Evolutionary conservation across 768 basidiomycete species (phyloP), one percentile per base, ranked within the genome.

Genomic region (Suillus alpinus): DNA sequence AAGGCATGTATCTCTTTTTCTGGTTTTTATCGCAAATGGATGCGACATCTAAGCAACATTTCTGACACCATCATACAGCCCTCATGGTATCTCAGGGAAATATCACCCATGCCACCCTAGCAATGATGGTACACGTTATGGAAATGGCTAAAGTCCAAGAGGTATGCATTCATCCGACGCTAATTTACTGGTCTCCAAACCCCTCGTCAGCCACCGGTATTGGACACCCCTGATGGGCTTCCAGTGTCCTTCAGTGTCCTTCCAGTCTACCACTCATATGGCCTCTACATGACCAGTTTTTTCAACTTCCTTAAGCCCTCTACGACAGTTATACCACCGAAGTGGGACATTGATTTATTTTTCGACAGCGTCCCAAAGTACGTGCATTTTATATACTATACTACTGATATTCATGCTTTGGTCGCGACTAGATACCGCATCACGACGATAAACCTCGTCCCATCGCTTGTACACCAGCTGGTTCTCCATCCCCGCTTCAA

Each of bases 61-160:
- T 29, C 47, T 52, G 12, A 55, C 26, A 39, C 20, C 34, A 32
- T 57, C 18, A 23, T 37, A 55, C 20, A 87, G 86, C 81, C 16
- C 82, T 87, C n/a, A 84, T 83, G 85, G 80, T 84, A 14, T 81
- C 86, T 1, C 86, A 88, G 65, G 80, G 81, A 41, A 87, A 87
- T 68, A 49, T 86, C 13, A 66, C 78, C 6, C 76, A 67, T 56
- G 75, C 80, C 1, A 39, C 81, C 0, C 56, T 65, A 0, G 80
- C 84, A 65, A 56, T 60, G 0, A 63, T 73, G 1, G 69, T 80
- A 4, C 31, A 76, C 4, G 65, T 14, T 2, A 62, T 71, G 41
- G 74, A 66, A 23, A 59, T 62, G 0, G 56, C 65, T 2, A 69
- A 75, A 39, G 26, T 26, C 26, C 26, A 26, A 26, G 26, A 26